Evolutionary conservation across 768 basidiomycete genomes (phyloP).

Genomic region (Rhizopogon vesiculosus): DNA sequence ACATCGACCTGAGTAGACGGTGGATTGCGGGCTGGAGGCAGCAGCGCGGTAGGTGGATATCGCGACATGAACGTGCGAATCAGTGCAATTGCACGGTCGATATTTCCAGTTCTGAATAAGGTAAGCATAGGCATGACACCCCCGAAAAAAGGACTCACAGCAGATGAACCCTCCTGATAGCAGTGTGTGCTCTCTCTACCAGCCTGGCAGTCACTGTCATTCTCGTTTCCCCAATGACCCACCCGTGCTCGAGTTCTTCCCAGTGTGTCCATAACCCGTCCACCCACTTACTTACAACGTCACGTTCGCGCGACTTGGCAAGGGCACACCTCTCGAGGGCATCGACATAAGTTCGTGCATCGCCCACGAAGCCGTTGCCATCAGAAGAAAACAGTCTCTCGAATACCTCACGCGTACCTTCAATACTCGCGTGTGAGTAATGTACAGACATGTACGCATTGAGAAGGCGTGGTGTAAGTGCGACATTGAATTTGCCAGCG

Average conservation of each 20-base stretch:
- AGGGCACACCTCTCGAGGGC: constrained; percentile 63
- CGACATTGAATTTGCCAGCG: constrained; percentile 52
- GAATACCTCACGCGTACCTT: constrained; percentile 45
- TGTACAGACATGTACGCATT: constrained; percentile 81
- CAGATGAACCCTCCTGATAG: constrained; percentile 61
- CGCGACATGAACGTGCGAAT: constrained; percentile 56
- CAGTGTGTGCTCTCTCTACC: constrained; percentile 65
- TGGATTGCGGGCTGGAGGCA: constrained; percentile 15
- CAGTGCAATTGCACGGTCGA: constrained; percentile 49
- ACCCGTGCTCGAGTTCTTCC: constrained; percentile 40
- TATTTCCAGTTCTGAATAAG: constrained; percentile 38
- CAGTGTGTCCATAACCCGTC: constrained; percentile 67
- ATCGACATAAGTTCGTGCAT: constrained; percentile 55
- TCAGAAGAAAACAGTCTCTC: constrained; percentile 34
- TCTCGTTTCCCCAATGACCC: constrained; percentile 21
- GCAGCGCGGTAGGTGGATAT: constrained; percentile 58
- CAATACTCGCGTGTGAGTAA: constrained; percentile 54
- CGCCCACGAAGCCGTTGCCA: constrained; percentile 31
- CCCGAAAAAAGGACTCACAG: constrained; percentile 41
- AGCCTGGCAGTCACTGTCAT: constrained; percentile 33
- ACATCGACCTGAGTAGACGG: background rate
- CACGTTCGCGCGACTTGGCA: constrained; percentile 40
- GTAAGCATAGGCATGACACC: background rate
- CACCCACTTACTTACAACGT: constrained; percentile 45
- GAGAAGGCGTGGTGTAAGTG: constrained; percentile 56